Conservation (phyloP, 768 basidiomycete species). For the Sporobolomyces phaffii region DNA sequence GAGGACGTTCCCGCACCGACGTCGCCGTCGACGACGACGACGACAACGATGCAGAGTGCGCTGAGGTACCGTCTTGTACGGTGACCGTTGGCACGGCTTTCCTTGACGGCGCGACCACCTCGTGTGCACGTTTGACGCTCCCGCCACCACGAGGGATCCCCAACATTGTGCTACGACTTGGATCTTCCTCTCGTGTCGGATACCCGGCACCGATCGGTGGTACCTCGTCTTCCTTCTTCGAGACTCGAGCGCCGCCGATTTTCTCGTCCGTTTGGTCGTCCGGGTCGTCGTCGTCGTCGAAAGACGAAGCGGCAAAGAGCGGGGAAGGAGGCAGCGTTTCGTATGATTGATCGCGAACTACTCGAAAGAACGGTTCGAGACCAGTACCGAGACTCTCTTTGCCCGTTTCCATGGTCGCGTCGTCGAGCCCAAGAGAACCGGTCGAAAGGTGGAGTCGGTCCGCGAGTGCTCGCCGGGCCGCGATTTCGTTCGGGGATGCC, state of each 20-base stretch:
- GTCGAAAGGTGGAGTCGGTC: not conserved
- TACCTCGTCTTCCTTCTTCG: not conserved
- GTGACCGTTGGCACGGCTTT: too few species aligned
- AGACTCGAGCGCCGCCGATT: not conserved
- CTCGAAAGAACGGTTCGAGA: conserved; percentile 23
- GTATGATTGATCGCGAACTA: conserved; percentile 1
- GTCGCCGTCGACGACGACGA: too few species aligned
- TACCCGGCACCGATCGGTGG: not conserved
- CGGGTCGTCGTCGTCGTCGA: too few species aligned
- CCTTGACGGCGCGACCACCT: too few species aligned
- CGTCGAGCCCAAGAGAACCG: not conserved
- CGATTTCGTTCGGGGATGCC: not conserved
- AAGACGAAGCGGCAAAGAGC: not conserved
- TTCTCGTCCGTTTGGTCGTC: too few species aligned
- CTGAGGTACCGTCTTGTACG: too few species aligned
- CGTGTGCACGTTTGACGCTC: not conserved
- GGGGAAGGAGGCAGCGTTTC: not conserved
- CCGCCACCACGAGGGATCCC: conserved; percentile 5
- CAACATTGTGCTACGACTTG: conserved; percentile 8
- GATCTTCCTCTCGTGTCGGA: conserved; percentile 3
- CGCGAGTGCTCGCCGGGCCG: not conserved
- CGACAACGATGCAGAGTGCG: too few species aligned
- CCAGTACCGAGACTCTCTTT: not conserved
- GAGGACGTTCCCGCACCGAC: not conserved
- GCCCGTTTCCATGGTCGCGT: not conserved